Conservation (phyloP, 768 basidiomycete genomes). For the Strobilomyces dryophilus region DNA sequence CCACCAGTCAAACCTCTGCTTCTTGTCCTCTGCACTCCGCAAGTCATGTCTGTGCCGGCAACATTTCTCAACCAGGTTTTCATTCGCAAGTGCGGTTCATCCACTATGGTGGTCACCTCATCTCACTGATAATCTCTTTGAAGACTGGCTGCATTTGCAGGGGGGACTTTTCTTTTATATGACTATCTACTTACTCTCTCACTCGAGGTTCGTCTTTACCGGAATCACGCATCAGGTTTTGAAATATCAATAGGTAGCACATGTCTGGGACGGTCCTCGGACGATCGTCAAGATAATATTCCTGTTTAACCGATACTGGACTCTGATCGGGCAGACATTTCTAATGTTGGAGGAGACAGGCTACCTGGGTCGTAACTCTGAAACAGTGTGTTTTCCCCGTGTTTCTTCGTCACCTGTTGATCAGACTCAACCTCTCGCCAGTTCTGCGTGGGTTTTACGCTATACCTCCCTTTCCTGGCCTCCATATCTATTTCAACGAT, state of each 20-base stretch:
- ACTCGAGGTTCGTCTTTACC: slow-evolving; percentile 19
- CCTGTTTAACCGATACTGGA: slow-evolving; percentile 15
- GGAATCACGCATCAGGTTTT: neutral
- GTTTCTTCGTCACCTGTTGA: no score
- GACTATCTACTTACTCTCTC: slow-evolving; percentile 26
- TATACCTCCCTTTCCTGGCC: neutral
- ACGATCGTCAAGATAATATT: slow-evolving; percentile 11
- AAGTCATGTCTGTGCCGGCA: slow-evolving; percentile 8
- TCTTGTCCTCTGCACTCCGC: no score
- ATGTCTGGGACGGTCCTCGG: slow-evolving; percentile 18
- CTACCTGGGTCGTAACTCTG: slow-evolving; percentile 11
- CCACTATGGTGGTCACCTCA: neutral
- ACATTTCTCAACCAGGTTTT: neutral
- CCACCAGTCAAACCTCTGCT: no score
- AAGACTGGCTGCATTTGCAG: slow-evolving; percentile 15
- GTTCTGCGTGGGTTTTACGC: slow-evolving; percentile 1
- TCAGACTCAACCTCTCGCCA: no score
- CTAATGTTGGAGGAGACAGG: slow-evolving; percentile 23
- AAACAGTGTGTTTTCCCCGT: slow-evolving; percentile 6
- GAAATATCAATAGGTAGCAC: slow-evolving; percentile 8
- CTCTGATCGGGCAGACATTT: slow-evolving; percentile 17
- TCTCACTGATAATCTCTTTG: neutral
- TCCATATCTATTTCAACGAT: slow-evolving; percentile 18
- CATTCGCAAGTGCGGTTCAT: slow-evolving; percentile 16
- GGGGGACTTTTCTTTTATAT: slow-evolving; percentile 21